These are phyloP conservation scores for Aplosporella prunicola DNA, from an alignment of 2,329 filamentous ascomycete species.

Conservation along the genomic window DNA sequence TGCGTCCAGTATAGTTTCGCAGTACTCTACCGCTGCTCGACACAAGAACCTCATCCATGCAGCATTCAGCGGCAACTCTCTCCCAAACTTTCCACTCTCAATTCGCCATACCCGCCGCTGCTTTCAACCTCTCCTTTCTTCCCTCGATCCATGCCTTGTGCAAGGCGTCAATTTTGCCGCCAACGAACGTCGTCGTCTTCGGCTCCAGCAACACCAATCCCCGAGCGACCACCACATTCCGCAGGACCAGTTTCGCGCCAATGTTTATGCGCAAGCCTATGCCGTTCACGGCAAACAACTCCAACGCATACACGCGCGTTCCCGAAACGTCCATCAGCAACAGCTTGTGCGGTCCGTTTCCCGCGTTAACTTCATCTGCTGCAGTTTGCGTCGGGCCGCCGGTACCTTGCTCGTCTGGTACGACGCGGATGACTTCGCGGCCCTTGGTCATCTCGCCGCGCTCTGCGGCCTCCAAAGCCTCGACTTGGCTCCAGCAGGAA, in stretches of 20 bases:
- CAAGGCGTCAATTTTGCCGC: constrained; percentile 75
- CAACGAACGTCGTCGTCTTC: constrained; percentile 58
- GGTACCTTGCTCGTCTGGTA: constrained; percentile 27
- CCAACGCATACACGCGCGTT: constrained; percentile 67
- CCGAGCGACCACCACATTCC: constrained; percentile 56
- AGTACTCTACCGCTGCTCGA: too few relatives aligned
- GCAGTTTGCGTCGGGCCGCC: constrained; percentile 8
- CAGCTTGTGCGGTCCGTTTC: constrained; percentile 64
- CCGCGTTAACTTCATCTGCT: neutral
- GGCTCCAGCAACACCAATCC: constrained; percentile 74
- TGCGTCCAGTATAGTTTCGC: too few relatives aligned
- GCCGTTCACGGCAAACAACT: constrained; percentile 48
- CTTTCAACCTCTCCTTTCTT: constrained; percentile 59
- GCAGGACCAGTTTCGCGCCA: constrained; percentile 71
- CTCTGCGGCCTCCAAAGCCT: constrained; percentile 65
- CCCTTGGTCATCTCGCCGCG: constrained; percentile 67
- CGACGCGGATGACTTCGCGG: constrained; percentile 69
- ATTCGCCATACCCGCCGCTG: constrained; percentile 36
- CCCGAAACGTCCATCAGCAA: constrained; percentile 64
- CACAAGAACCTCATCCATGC: too few relatives aligned
- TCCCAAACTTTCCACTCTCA: too few relatives aligned
- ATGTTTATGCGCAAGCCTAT: constrained; percentile 72
- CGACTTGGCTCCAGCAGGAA: constrained; percentile 79
- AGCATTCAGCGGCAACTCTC: too few relatives aligned
- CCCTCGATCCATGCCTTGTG: constrained; percentile 69